Evolutionary conservation across 306 rosid genomes (phyloP).

Genomic region (Sindora glabra): DNA sequence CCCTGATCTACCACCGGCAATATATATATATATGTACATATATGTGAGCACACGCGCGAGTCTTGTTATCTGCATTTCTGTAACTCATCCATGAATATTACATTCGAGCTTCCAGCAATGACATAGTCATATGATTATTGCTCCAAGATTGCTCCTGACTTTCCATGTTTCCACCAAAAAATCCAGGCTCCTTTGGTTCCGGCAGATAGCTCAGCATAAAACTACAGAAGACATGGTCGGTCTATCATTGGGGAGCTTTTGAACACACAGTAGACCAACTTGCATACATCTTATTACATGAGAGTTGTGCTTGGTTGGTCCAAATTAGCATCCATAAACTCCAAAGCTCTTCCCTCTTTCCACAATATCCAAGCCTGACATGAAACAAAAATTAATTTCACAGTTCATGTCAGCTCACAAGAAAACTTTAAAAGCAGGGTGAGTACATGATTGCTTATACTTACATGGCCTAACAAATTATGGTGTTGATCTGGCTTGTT

Average conservation of each 20-base stretch:
- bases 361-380: constrained; percentile 69
- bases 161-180: constrained; percentile 28
- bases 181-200: constrained; percentile 22
- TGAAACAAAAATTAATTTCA: not conserved
- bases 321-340: constrained; percentile 45
- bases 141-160: too few relatives aligned
- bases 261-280: constrained; percentile 50
- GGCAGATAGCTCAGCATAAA: constrained; percentile 1
- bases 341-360: constrained; percentile 52
- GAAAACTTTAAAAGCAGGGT: too few relatives aligned
- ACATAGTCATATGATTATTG: too few relatives aligned
- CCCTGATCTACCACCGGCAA: too few relatives aligned
- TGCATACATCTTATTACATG: constrained; percentile 70
- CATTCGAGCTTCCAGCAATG: too few relatives aligned
- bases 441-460: too few relatives aligned
- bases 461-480: constrained; percentile 56
- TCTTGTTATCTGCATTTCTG: too few relatives aligned
- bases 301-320: constrained; percentile 20
- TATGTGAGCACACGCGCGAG: too few relatives aligned
- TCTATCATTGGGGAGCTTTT: constrained; percentile 51
- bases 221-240: constrained; percentile 25
- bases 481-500: constrained; percentile 40
- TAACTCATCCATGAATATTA: too few relatives aligned
- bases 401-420: constrained; percentile 7
- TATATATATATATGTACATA: too few relatives aligned